Conservation (phyloP, 1,139 yeast genomes). For the Blastobotrys ciferrii region DNA sequence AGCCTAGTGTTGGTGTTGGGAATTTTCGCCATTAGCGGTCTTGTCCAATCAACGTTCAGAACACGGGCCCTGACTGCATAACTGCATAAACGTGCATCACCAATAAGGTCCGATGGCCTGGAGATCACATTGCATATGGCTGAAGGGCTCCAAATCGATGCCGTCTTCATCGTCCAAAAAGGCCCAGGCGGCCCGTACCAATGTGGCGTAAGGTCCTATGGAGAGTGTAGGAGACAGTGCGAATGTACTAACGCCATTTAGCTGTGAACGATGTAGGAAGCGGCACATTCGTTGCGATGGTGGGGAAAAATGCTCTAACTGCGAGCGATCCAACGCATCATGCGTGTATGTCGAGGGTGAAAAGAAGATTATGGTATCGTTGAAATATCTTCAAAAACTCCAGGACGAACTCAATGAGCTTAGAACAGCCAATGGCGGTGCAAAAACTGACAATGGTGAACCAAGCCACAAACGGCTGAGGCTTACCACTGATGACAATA, state of each 20-base stretch:
- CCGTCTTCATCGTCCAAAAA: conserved; percentile 10
- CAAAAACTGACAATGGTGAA: neutral
- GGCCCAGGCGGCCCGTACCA: conserved; percentile 12
- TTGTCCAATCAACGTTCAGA: conserved; percentile 11
- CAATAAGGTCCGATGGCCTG: conserved; percentile 1
- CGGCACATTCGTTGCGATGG: conserved; percentile 83
- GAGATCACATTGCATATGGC: neutral
- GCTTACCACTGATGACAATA: neutral
- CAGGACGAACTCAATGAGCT: conserved; percentile 52
- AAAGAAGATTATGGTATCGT: conserved; percentile 71
- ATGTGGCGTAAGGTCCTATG: conserved; percentile 13
- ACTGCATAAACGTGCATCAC: conserved; percentile 4
- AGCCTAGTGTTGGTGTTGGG: conserved; percentile 7
- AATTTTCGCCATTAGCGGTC: conserved; percentile 5
- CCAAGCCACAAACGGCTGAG: neutral
- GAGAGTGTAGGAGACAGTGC: neutral
- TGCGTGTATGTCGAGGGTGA: conserved; percentile 81
- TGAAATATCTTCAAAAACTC: conserved; percentile 65
- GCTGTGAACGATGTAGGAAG: conserved; percentile 67
- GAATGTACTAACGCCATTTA: neutral
- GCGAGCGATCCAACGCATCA: conserved; percentile 53
- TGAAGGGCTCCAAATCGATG: neutral
- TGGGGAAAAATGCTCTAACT: conserved; percentile 71
- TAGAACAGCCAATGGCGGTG: conserved; percentile 3
- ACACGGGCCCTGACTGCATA: conserved; percentile 1